A percentile compares a stretch with the other conserved stretches of the same genome.
These are phyloP conservation scores for Melanopsichium pennsylvanicum DNA, from an alignment of 1,284 basidiomycete species.

Conservation along the genomic window DNA sequence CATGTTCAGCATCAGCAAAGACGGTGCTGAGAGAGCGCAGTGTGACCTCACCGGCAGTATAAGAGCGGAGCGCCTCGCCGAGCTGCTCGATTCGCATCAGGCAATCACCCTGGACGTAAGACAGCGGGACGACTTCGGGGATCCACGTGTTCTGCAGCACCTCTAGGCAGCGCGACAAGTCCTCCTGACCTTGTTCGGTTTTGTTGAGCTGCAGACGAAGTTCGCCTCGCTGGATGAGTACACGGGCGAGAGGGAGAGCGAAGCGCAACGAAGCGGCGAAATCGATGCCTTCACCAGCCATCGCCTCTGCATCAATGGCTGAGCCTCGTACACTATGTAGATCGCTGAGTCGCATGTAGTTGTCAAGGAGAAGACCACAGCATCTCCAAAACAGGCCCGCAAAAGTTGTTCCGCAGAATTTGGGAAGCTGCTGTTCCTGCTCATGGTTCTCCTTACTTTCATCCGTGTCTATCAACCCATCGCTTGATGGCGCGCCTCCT, in stretches of 20 bases:
- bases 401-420: conserved; percentile 23
- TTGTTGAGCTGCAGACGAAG: conserved; percentile 39
- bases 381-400: conserved; percentile 36
- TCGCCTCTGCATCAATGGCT: conserved; percentile 53
- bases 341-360: conserved; percentile 37
- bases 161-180: conserved; percentile 39
- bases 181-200: conserved; percentile 37
- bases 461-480: conserved; percentile 10
- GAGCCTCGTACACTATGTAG: conserved; percentile 56
- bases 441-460: background rate
- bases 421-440: conserved; percentile 16
- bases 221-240: conserved; percentile 48
- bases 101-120: conserved; percentile 49
- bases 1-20: conserved; percentile 30
- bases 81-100: conserved; percentile 36
- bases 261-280: conserved; percentile 39
- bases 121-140: conserved; percentile 38
- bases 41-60: conserved; percentile 38
- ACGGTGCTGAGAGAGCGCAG: conserved; percentile 34
- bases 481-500: conserved; percentile 14
- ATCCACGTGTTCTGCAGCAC: conserved; percentile 42
- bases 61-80: conserved; percentile 39
- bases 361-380: conserved; percentile 19
- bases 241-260: conserved; percentile 35
- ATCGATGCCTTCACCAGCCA: conserved; percentile 54